Percentiles rank a stretch among this genome's conserved stretches.
phyloP scores from a whole-genome alignment of 2,329 filamentous ascomycete species.

The Tolypocladium ophioglossoides region DNA sequence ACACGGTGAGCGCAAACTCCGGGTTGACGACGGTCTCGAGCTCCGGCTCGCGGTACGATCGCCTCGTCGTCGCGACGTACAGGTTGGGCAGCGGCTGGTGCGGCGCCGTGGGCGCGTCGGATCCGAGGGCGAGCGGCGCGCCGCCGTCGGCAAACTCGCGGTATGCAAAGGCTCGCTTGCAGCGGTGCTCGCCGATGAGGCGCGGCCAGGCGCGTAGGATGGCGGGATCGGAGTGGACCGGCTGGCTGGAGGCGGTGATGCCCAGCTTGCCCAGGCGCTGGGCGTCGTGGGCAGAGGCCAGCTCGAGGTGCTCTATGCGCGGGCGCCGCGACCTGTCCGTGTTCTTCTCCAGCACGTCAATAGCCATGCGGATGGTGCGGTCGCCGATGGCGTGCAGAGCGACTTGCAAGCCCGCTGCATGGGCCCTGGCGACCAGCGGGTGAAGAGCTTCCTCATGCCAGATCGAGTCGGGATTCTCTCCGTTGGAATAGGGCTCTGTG shows the following conservation, averaged over 20 bases:
- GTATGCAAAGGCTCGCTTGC: conserved; percentile 52
- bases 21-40: conserved; percentile 34
- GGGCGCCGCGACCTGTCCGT: conserved; percentile 38
- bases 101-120: conserved; percentile 49
- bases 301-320: conserved; percentile 55
- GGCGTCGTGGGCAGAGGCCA: conserved; percentile 44
- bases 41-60: conserved; percentile 38
- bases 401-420: conserved; percentile 43
- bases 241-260: conserved; percentile 49
- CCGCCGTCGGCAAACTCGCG: conserved; percentile 46
- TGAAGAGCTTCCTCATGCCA: conserved; percentile 43
- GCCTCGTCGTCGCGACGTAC: conserved; percentile 48
- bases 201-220: conserved; percentile 51
- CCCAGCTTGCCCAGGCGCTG: conserved; percentile 43
- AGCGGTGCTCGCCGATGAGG: conserved; percentile 42
- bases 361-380: conserved; percentile 42
- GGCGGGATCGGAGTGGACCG: conserved; percentile 49
- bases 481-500: conserved; percentile 45
- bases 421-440: conserved; percentile 43
- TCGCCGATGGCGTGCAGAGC: conserved; percentile 59
- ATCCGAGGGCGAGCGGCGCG: conserved; percentile 44
- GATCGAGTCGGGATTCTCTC: conserved; percentile 35
- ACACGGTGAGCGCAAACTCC: conserved; percentile 41
- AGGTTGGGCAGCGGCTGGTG: conserved; percentile 43
- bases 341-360: conserved; percentile 40